phyloP scores from a whole-genome alignment of 2,329 filamentous ascomycete species.

The Apiospora phragmitis region DNA sequence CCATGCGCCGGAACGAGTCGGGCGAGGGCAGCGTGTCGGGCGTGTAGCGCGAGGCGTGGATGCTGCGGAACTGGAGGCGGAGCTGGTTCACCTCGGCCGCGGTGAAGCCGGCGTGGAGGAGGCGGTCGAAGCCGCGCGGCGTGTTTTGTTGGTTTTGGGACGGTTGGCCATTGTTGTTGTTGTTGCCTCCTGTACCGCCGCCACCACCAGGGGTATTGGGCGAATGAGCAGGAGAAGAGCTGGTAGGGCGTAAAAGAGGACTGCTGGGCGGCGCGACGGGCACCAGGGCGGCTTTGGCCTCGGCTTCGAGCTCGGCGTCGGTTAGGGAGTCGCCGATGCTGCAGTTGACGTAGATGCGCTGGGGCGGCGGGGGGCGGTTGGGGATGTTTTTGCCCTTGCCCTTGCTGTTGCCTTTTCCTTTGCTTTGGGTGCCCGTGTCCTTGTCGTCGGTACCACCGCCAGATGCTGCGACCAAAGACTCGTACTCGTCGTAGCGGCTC shows the following conservation, averaged over 20 bases:
- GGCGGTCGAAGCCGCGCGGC: constrained; percentile 83
- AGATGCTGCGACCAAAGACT: neutral
- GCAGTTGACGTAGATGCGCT: constrained; percentile 86
- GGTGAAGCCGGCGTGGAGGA: constrained; percentile 80
- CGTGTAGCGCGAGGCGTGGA: constrained; percentile 79
- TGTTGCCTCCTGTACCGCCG: neutral
- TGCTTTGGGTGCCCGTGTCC: constrained; percentile 7
- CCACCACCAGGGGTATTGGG: neutral
- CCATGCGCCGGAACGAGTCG: constrained; percentile 71
- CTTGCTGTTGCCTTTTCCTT: constrained; percentile 35
- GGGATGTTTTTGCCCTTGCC: constrained; percentile 65
- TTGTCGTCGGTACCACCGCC: neutral
- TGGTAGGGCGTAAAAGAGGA: neutral
- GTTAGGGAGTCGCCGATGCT: constrained; percentile 79
- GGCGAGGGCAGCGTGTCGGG: constrained; percentile 87
- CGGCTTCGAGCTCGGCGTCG: constrained; percentile 65
- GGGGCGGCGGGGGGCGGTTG: constrained; percentile 42
- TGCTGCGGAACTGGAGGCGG: constrained; percentile 83
- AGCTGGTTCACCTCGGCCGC: constrained; percentile 80
- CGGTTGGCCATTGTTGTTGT: neutral
- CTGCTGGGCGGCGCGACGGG: constrained; percentile 11
- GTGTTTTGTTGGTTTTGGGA: constrained; percentile 30
- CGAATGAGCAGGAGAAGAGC: constrained; percentile 18
- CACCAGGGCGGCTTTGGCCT: constrained; percentile 50
- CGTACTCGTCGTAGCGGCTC: neutral